These are phyloP conservation scores for Boletus subcaerulescens DNA, from an alignment of 768 basidiomycete genomes.

Conservation along the genomic window DNA sequence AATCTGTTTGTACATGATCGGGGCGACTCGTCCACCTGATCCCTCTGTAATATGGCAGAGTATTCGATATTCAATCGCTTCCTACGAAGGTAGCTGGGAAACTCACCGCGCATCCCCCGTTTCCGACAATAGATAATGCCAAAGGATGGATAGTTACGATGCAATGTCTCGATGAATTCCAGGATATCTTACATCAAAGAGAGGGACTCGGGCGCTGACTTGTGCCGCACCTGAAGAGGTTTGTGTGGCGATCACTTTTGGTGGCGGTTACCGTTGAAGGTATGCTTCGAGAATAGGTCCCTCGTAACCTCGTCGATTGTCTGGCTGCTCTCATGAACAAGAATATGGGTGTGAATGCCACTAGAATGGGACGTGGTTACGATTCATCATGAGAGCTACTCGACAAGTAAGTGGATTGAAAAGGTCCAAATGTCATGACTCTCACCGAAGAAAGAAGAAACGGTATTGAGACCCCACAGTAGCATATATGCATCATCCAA, in stretches of 20 bases:
- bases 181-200: conserved; percentile 62
- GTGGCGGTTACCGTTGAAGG: conserved; percentile 86
- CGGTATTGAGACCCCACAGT: conserved; percentile 74
- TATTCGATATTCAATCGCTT: conserved; percentile 52
- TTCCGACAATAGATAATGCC: conserved; percentile 81
- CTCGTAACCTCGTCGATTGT: conserved; percentile 47
- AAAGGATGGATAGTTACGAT: conserved; percentile 56
- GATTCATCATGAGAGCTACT: conserved; percentile 79
- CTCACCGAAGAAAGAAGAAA: conserved; percentile 75
- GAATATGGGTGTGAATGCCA: conserved; percentile 37
- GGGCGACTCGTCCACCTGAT: conserved; percentile 40
- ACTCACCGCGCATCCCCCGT: conserved; percentile 62
- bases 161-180: conserved; percentile 71
- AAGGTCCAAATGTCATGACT: background rate
- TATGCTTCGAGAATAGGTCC: conserved; percentile 68
- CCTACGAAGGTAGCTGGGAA: conserved; percentile 59
- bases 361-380: conserved; percentile 36
- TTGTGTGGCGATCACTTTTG: conserved; percentile 54
- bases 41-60: conserved; percentile 74
- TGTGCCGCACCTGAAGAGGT: conserved; percentile 75
- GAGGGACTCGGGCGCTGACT: conserved; percentile 47
- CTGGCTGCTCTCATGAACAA: background rate
- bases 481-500: background rate
- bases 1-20: no score
- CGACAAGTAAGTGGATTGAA: background rate